Percentiles rank a stretch among this genome's conserved stretches.
Conservation (phyloP, 352 stramenopile species). For the Phytopythium boreale region DNA sequence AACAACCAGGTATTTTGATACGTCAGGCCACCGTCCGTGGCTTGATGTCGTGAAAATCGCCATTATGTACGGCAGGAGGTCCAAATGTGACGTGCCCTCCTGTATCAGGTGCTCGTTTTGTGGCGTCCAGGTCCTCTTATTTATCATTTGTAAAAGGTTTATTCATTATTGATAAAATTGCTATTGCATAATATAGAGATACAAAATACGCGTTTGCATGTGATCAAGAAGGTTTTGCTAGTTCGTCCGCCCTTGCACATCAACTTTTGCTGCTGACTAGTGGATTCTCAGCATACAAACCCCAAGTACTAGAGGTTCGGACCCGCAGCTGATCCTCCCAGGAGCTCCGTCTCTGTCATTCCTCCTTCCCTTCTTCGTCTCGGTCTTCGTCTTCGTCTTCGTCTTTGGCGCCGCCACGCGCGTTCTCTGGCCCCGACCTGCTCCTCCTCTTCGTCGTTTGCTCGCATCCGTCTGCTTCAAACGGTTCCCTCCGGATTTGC, state of each 20-base stretch:
- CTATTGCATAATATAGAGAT: not conserved
- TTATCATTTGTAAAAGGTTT: not conserved
- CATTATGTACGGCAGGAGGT: not conserved
- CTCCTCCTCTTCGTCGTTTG: not conserved
- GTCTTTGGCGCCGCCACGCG: not conserved
- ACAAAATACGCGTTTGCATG: not conserved
- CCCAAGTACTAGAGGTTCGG: not conserved
- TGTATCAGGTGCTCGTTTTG: not conserved
- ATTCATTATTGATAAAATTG: not conserved
- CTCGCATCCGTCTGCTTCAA: constrained; percentile 4
- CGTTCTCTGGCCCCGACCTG: not conserved
- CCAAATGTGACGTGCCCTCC: not conserved
- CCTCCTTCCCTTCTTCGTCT: not conserved
- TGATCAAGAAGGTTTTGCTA: not conserved
- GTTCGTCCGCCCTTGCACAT: not conserved
- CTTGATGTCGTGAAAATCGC: not conserved
- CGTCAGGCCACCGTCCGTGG: not conserved
- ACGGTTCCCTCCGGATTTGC: not conserved
- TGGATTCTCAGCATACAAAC: not conserved
- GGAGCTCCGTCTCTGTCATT: constrained; percentile 1
- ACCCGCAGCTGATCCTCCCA: not conserved
- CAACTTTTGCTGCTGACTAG: not conserved
- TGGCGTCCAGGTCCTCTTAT: not conserved
- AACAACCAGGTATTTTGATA: no score
- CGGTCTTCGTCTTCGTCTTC: not conserved